Base-by-base conservation (phyloP, 1,139 yeast species). In the Ashbya aceris region DNA sequence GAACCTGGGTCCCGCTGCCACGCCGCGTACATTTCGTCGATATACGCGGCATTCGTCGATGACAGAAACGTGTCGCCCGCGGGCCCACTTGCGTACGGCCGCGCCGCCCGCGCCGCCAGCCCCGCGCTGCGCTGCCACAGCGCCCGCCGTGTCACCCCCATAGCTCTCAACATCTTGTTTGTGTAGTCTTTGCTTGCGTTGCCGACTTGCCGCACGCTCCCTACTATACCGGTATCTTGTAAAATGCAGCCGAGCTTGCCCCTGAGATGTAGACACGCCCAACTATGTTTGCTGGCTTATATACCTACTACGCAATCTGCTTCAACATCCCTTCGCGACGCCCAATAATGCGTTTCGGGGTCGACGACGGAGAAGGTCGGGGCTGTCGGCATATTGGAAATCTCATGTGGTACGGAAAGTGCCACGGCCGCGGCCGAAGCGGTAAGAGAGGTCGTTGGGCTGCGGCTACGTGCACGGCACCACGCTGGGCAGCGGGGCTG, bases 11-110 rank as follows among this genome's bases (percentile, higher is more conserved):
- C 97, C 52, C 79, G 65, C 60, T 78, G 76, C 97, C 97, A 91
- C 40, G 95, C 91, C 51, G 79, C 77, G 66, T 87, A 93, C 99
- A 91, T 91, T 68, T 91, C 97, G 65, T 91, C 99, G 56, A 93
- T 83, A 67, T 91, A 91, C 58, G 79, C 80, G 52, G 96, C 94
- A 65, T 85, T 85, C 62, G 80, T 79, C 44, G 94, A 78, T 55
- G 83, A 86, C 55, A 89, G 69, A 65, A 91, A 91, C 39, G 79
- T 74, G 66, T 89, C 97, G 28, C 42, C 30, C 11, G 37, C 41
- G 11, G 43, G 28, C 20, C 40, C 40, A 12, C 8, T 13, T 28
- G 32, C 20, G 28, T 11, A 28, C 39, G 17, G 32, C 35, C 13
- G 30, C 12, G 10, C 20, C 11, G 9, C 28, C 12, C 11, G 27